Conservation (phyloP, 352 stramenopile genomes). For the Globisporangium camurandrum region DNA sequence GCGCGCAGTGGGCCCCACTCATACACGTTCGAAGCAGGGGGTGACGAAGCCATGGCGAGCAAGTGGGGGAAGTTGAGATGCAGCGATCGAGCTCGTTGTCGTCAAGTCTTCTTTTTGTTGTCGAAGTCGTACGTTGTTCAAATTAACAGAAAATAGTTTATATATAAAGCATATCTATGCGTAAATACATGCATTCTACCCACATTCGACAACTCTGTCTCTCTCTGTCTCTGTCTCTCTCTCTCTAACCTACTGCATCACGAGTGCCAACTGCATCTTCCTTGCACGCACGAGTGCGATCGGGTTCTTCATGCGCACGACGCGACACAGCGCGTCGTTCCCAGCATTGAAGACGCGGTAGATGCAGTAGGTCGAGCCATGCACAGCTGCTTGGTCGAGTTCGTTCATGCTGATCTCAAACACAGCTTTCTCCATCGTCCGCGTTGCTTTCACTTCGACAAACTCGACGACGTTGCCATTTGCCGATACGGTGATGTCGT, state of each 20-base stretch:
- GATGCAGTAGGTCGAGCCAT: slow-evolving; percentile 75
- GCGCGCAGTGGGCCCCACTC: slow-evolving; percentile 47
- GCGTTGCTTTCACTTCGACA: slow-evolving; percentile 82
- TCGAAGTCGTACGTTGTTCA: too few species aligned
- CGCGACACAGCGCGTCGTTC: slow-evolving; percentile 53
- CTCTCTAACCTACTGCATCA: slow-evolving; percentile 86
- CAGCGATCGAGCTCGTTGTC: not conserved
- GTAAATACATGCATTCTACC: not conserved
- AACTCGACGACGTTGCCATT: slow-evolving; percentile 59
- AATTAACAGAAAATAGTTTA: not conserved
- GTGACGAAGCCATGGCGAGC: not conserved
- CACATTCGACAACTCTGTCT: too few species aligned
- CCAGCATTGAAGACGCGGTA: slow-evolving; percentile 84
- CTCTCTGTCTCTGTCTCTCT: too few species aligned
- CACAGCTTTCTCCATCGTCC: slow-evolving; percentile 80
- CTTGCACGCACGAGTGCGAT: slow-evolving; percentile 72
- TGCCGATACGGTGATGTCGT: slow-evolving; percentile 62
- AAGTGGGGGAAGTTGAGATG: not conserved
- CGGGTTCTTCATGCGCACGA: slow-evolving; percentile 82
- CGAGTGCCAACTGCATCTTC: slow-evolving; percentile 69
- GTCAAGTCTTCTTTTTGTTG: not conserved
- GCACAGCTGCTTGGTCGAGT: slow-evolving; percentile 68
- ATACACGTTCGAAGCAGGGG: not conserved
- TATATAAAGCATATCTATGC: not conserved
- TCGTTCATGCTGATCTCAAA: slow-evolving; percentile 90